Percentiles rank a stretch among this genome's conserved stretches.
Evolutionary conservation across 2,329 filamentous ascomycete species (phyloP).

Genomic region (Nemania sp.): DNA sequence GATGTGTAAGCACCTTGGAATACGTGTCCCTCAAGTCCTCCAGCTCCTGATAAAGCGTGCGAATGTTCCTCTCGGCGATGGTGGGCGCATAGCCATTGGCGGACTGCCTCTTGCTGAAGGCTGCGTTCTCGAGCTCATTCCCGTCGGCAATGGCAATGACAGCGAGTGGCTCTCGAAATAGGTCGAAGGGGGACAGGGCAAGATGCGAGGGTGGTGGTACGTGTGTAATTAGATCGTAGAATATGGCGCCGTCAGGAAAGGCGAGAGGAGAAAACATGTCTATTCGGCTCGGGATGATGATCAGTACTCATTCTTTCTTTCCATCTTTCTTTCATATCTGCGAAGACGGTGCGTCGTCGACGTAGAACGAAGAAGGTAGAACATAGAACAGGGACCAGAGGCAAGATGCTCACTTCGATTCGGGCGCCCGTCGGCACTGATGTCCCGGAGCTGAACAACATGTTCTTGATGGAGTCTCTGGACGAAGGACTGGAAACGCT

Average conservation of each 20-base stretch:
- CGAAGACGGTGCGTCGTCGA: background rate
- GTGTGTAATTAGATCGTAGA: conserved; percentile 89
- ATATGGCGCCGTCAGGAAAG: conserved; percentile 85
- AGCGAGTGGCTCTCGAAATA: conserved; percentile 85
- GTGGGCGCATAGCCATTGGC: conserved; percentile 63
- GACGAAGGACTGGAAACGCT: conserved; percentile 83
- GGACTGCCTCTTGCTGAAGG: conserved; percentile 67
- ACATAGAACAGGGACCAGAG: background rate
- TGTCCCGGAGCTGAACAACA: conserved; percentile 85
- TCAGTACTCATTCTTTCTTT: conserved; percentile 34
- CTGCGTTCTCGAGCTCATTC: conserved; percentile 69
- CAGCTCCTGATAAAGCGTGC: conserved; percentile 73
- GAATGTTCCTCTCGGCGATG: conserved; percentile 67
- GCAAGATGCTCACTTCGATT: conserved; percentile 76
- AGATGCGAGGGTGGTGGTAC: conserved; percentile 83
- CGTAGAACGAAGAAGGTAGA: background rate
- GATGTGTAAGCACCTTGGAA: conserved; percentile 80
- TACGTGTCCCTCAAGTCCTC: conserved; percentile 78
- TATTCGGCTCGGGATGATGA: conserved; percentile 54
- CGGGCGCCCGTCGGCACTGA: conserved; percentile 85
- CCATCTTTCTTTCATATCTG: too few relatives aligned
- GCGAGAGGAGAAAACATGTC: conserved; percentile 94
- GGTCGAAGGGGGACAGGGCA: conserved; percentile 86
- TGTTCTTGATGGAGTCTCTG: conserved; percentile 81
- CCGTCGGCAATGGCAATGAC: conserved; percentile 90